Conservation (phyloP, 1,284 basidiomycete genomes). For the Leucoagaricus sp. region DNA sequence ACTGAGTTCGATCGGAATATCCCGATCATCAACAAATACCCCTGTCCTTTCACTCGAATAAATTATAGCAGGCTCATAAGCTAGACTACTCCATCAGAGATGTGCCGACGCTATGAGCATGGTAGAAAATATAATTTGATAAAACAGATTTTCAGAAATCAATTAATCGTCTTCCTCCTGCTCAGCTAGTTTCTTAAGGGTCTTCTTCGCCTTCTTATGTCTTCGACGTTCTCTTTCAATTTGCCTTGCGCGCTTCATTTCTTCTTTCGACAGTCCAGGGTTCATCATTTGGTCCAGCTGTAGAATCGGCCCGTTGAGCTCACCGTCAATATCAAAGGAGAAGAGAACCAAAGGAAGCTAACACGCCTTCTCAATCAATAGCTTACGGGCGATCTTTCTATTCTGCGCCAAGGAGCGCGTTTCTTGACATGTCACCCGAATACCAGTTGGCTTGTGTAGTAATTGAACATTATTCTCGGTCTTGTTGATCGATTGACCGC, state of each 20-base stretch:
- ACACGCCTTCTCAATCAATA: slow-evolving; percentile 70
- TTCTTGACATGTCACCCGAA: slow-evolving; percentile 77
- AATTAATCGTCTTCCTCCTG: too few species aligned
- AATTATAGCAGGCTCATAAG: too few species aligned
- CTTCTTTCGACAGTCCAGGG: slow-evolving; percentile 73
- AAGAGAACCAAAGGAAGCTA: slow-evolving; percentile 21
- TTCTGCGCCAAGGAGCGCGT: slow-evolving; percentile 75
- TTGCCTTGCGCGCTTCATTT: slow-evolving; percentile 65
- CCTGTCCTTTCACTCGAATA: too few species aligned
- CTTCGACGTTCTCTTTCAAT: slow-evolving; percentile 69
- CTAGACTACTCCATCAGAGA: too few species aligned
- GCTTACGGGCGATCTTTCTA: slow-evolving; percentile 66
- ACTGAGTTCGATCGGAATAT: slow-evolving; percentile 14
- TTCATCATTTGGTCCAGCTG: slow-evolving; percentile 72
- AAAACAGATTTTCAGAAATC: too few species aligned
- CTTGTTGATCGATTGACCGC: slow-evolving; percentile 86
- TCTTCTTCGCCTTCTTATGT: slow-evolving; percentile 70
- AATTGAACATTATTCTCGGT: slow-evolving; percentile 83
- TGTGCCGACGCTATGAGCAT: too few species aligned
- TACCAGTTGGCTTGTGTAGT: slow-evolving; percentile 75
- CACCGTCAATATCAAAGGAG: slow-evolving; percentile 8
- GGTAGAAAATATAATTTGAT: too few species aligned
- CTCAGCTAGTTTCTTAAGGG: slow-evolving; percentile 27
- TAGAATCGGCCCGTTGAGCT: neutral
- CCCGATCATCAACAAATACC: slow-evolving; percentile 15